Evolutionary conservation across 2,329 filamentous ascomycete genomes (phyloP).

Genomic region (Pestalotiopsis sp.): DNA sequence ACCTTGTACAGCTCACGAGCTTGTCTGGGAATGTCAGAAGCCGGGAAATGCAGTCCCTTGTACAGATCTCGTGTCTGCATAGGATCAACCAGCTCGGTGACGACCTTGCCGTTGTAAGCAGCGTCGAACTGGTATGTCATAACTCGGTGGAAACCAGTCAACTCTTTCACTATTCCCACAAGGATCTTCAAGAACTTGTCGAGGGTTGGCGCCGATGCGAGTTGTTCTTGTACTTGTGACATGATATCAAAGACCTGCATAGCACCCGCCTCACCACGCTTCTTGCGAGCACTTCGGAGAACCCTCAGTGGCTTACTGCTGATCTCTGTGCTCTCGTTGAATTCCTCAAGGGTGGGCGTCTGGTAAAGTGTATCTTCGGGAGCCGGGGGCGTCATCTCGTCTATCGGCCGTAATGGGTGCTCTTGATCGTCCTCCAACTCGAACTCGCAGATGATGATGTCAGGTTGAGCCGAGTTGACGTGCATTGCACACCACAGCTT

Average conservation of each 20-base stretch:
- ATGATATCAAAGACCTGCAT: conserved; percentile 94
- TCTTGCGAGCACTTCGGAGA: conserved; percentile 72
- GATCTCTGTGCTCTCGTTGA: conserved; percentile 74
- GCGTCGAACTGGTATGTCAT: conserved; percentile 93
- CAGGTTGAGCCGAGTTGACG: conserved; percentile 66
- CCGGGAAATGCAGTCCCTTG: conserved; percentile 86
- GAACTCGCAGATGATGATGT: conserved; percentile 84
- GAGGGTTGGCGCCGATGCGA: conserved; percentile 71
- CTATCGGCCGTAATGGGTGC: conserved; percentile 67
- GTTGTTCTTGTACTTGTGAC: conserved; percentile 87
- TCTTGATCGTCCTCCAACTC: conserved; percentile 78
- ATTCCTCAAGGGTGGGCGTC: conserved; percentile 74
- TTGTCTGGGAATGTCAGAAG: conserved; percentile 83
- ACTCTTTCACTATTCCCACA: conserved; percentile 83
- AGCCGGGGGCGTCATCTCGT: conserved; percentile 60
- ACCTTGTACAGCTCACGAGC: conserved; percentile 87
- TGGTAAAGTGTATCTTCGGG: conserved; percentile 76
- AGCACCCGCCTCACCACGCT: conserved; percentile 76
- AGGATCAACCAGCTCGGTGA: conserved; percentile 84
- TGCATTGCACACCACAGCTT: conserved; percentile 92
- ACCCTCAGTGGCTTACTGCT: conserved; percentile 78
- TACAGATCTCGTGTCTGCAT: conserved; percentile 80
- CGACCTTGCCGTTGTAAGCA: conserved; percentile 80
- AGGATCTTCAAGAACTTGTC: conserved; percentile 78
- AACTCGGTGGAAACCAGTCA: conserved; percentile 89